These are phyloP conservation scores for Adansonia gregorii DNA, from an alignment of 441 rosid genomes.

Conservation along the genomic window DNA sequence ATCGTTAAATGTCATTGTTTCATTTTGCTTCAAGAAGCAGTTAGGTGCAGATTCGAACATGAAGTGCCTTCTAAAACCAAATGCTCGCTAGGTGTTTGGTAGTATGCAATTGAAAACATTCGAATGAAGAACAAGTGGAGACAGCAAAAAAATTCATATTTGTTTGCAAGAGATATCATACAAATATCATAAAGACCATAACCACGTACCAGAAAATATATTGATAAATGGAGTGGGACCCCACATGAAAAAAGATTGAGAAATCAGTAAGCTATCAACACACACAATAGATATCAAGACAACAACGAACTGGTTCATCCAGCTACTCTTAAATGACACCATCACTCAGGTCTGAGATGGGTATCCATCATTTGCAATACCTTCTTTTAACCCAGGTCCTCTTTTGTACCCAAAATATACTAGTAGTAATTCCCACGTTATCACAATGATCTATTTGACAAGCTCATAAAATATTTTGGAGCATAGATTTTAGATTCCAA, in stretches of 20 bases:
- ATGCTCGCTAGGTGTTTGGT: background rate
- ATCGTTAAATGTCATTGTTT: background rate
- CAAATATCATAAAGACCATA: conserved; percentile 25
- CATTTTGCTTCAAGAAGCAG: conserved; percentile 6
- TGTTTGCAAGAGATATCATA: conserved; percentile 17
- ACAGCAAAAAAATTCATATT: conserved; percentile 15
- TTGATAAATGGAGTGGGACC: conserved; percentile 45
- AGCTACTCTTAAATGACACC: too few species aligned
- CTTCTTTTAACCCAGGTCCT: too few species aligned
- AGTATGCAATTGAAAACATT: conserved; percentile 5
- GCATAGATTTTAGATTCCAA: conserved; percentile 29
- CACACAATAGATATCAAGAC: conserved; percentile 22
- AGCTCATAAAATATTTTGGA: conserved; percentile 21
- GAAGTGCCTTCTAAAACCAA: background rate
- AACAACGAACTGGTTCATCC: too few species aligned
- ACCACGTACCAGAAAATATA: conserved; percentile 29
- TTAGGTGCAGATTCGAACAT: background rate
- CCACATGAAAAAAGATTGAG: conserved; percentile 1
- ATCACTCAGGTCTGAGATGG: too few species aligned
- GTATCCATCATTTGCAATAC: too few species aligned
- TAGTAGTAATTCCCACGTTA: conserved; percentile 18
- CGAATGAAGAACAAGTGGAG: background rate
- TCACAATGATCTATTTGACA: conserved; percentile 15
- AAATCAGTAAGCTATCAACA: conserved; percentile 13
- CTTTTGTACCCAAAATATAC: background rate